These are phyloP conservation scores for Leccinum subtestaceum DNA, from an alignment of 768 basidiomycete genomes.

Conservation along the genomic window DNA sequence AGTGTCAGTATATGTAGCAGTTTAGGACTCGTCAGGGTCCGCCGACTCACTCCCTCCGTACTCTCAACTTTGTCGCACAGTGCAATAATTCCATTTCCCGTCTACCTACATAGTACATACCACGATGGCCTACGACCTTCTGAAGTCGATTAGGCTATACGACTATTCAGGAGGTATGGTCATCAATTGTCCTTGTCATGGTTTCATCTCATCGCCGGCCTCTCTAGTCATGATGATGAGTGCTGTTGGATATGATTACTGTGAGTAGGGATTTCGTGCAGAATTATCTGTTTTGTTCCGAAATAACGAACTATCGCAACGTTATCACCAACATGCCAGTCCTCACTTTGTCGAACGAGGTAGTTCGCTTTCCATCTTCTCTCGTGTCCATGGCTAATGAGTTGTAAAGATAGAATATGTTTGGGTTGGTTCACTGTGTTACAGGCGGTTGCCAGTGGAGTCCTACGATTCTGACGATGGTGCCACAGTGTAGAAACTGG, in stretches of 20 bases:
- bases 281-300: background rate
- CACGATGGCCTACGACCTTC: slow-evolving; percentile 1
- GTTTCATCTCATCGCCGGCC: background rate
- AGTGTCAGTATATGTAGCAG: too few species aligned
- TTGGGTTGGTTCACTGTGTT: slow-evolving; percentile 7
- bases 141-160: background rate
- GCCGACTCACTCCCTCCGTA: too few species aligned
- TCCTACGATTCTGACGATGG: background rate
- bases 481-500: slow-evolving; percentile 8
- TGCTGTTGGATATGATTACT: slow-evolving; percentile 9
- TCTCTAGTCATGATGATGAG: background rate
- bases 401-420: slow-evolving; percentile 9
- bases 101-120: background rate
- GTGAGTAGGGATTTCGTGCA: background rate
- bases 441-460: background rate
- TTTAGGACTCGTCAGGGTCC: too few species aligned
- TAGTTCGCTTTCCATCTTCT: background rate
- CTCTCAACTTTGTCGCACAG: background rate
- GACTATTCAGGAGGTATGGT: background rate
- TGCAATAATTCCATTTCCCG: background rate
- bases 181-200: background rate
- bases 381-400: background rate
- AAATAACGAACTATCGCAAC: background rate
- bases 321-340: background rate
- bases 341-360: slow-evolving; percentile 16